phyloP scores from a whole-genome alignment of 768 basidiomycete species.

The Asterophora parasitica region DNA sequence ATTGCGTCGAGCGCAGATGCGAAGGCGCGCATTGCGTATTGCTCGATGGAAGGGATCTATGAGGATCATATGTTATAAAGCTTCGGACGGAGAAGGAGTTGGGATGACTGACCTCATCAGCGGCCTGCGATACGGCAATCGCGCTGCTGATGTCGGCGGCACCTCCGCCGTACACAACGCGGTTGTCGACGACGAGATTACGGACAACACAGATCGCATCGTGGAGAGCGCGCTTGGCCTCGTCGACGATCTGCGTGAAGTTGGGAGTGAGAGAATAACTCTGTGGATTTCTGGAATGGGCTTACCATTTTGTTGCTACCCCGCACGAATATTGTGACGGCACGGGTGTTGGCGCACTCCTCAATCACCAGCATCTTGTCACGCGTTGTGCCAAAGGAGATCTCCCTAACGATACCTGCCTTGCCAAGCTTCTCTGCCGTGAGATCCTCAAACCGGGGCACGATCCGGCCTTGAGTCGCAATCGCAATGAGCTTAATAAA shows the following conservation, averaged over 20 bases:
- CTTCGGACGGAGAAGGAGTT: conserved; percentile 1
- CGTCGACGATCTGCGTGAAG: conserved; percentile 83
- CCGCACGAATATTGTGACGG: conserved; percentile 95
- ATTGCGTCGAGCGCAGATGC: conserved; percentile 92
- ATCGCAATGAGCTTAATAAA: conserved; percentile 83
- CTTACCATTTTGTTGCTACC: conserved; percentile 98
- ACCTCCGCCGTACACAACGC: conserved; percentile 97
- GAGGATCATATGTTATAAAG: neutral
- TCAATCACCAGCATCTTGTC: conserved; percentile 99
- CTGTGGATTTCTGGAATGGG: neutral
- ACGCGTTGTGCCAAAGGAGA: conserved; percentile 94
- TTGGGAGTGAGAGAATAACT: no score
- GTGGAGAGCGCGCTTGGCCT: conserved; percentile 96
- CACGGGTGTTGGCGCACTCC: conserved; percentile 94
- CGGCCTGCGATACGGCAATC: conserved; percentile 88
- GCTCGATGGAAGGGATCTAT: conserved; percentile 94
- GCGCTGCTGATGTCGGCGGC: conserved; percentile 96
- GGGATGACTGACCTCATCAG: conserved; percentile 67
- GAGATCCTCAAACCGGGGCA: conserved; percentile 96
- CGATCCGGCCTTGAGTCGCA: conserved; percentile 96
- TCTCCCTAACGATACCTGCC: conserved; percentile 90
- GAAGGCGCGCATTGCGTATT: conserved; percentile 99
- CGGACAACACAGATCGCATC: conserved; percentile 97
- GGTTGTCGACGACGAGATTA: conserved; percentile 90
- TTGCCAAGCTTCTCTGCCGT: conserved; percentile 86